phyloP scores from a whole-genome alignment of 2,329 filamentous ascomycete species.

The Fusarium vanettenii region DNA sequence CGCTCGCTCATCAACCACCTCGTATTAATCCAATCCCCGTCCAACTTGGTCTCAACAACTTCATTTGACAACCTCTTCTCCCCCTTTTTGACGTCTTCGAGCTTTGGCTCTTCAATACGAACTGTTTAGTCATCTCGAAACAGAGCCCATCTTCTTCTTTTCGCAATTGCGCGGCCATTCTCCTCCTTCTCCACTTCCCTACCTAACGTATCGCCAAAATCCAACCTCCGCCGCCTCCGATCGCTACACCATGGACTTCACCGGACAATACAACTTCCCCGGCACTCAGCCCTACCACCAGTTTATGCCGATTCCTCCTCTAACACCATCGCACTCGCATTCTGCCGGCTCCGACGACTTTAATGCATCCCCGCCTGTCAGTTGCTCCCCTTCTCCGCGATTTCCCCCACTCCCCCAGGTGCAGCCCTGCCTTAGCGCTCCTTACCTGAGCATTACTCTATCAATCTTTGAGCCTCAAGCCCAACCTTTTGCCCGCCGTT shows the following conservation, averaged over 20 bases:
- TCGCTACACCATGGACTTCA: constrained; percentile 62
- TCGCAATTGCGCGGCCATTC: neutral
- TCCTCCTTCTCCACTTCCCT: constrained; percentile 23
- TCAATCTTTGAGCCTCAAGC: constrained; percentile 33
- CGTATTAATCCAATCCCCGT: constrained; percentile 19
- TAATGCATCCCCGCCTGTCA: constrained; percentile 66
- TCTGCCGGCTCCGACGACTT: constrained; percentile 67
- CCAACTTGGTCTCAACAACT: constrained; percentile 14
- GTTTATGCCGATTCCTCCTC: constrained; percentile 64
- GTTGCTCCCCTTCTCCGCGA: constrained; percentile 48
- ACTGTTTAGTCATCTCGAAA: constrained; percentile 4
- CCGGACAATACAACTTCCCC: constrained; percentile 59
- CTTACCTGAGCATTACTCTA: constrained; percentile 52
- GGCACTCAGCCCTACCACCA: constrained; percentile 63
- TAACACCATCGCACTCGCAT: constrained; percentile 67
- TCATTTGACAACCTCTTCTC: neutral
- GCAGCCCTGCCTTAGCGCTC: constrained; percentile 45
- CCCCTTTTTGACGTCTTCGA: constrained; percentile 3
- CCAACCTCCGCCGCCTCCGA: neutral
- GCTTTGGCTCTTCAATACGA: constrained; percentile 1
- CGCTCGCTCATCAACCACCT: constrained; percentile 6
- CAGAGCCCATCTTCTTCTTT: neutral
- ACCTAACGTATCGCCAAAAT: neutral
- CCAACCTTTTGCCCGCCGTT: constrained; percentile 11
- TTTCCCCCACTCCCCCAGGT: constrained; percentile 41